Evolutionary conservation across 805 yeast genomes (phyloP), one percentile per base, ranked within the genome.

Genomic region (Ogataea nitratoaversa): DNA sequence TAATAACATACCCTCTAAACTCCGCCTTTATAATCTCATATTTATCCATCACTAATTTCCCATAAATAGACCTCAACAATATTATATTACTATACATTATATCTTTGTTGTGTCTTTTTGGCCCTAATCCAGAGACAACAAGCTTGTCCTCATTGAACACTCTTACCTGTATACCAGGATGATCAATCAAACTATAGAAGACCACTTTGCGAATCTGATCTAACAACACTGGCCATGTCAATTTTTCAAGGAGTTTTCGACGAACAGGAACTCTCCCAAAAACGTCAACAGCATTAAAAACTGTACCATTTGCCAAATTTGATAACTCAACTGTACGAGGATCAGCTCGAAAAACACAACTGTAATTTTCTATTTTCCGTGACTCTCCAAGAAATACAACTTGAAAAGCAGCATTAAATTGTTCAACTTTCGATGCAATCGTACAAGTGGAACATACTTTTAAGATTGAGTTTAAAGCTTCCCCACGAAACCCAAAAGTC

Each of bases 401-500:
- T 24, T 45, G 42, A 57, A 66, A 67, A 0, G 64, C 47, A 6
- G 55, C 51, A 34, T 56, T 59, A 39, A 47, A 57, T 5, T 53
- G 58, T 13, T 40, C 42, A 0, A 60, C 47, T 43, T 72, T 74
- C 0, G 91, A 72, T 1, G 68, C 55, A 1, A 86, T 57, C 0
- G 67, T 52, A n/a, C 78, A 43, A 12, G 67, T 56, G 0, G 81
- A 64, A 27, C 56, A 53, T 6, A 76, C 52, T 0, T 70, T 65
- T n/a, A 74, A 58, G 3, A 87, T 62, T 0, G 82, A 70, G 38
- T 69, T 65, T 14, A 87, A 48, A 0, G 93, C 84, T 49, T 81
- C 84, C 1, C 95, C 95, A 36, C 85, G 68, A 53, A 80, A 84
- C 1, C 95, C 95, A 47, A 70, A 74, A 0, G 82, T 74, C 1